Conservation (phyloP, 2,329 filamentous ascomycete species). For the Fusarium napiforme region DNA sequence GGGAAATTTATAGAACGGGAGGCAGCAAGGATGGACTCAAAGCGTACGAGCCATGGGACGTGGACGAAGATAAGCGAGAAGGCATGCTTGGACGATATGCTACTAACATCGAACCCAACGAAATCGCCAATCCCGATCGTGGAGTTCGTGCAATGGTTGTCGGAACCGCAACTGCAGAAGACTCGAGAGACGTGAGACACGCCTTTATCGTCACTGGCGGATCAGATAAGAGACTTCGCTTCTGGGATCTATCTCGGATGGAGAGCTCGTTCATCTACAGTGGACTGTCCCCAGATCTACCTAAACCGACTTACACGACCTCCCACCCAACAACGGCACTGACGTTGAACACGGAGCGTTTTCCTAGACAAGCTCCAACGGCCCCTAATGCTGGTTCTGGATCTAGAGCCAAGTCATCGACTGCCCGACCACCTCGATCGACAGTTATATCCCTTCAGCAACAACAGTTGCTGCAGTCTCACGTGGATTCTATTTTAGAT, state of each 20-base stretch:
- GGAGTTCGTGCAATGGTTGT: slow-evolving; percentile 81
- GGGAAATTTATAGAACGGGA: slow-evolving; percentile 84
- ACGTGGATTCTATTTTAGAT: slow-evolving; percentile 89
- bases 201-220: slow-evolving; percentile 89
- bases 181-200: slow-evolving; percentile 77
- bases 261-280: slow-evolving; percentile 85
- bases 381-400: slow-evolving; percentile 47
- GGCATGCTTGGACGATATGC: slow-evolving; percentile 89
- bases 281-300: slow-evolving; percentile 76
- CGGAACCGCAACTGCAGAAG: slow-evolving; percentile 76
- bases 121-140: slow-evolving; percentile 65
- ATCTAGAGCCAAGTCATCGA: slow-evolving; percentile 46
- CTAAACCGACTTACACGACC: slow-evolving; percentile 77
- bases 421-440: slow-evolving; percentile 70
- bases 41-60: slow-evolving; percentile 84
- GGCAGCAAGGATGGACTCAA: slow-evolving; percentile 69
- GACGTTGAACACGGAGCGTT: slow-evolving; percentile 73
- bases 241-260: slow-evolving; percentile 87
- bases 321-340: slow-evolving; percentile 71
- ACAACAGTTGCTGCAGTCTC: slow-evolving; percentile 84
- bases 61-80: slow-evolving; percentile 89
- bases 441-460: slow-evolving; percentile 91
- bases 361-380: slow-evolving; percentile 54
- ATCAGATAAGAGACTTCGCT: slow-evolving; percentile 89
- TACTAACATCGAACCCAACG: slow-evolving; percentile 73